Conservation (phyloP, 495 filamentous ascomycete species). For the Hypoxylon lenormandii region DNA sequence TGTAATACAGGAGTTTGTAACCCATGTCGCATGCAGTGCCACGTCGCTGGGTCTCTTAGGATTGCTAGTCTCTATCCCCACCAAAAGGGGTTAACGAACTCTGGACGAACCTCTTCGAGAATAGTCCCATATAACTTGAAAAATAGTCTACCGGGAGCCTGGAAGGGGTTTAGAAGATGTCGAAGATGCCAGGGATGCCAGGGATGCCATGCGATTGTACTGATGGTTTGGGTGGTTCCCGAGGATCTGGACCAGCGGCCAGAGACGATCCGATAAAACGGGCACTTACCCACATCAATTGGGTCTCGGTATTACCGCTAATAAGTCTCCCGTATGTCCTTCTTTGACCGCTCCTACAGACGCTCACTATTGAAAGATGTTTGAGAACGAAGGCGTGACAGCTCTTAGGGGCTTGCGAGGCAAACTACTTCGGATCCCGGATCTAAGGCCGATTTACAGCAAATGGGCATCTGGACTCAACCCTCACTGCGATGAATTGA, state of each 20-base stretch:
- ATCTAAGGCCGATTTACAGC: conserved; percentile 10
- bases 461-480: conserved; percentile 13
- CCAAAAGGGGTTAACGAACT: neutral
- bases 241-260: neutral
- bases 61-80: conserved; percentile 16
- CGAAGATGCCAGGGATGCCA: no score
- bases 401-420: conserved; percentile 14
- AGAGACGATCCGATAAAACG: neutral
- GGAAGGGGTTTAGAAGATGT: no score
- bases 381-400: neutral
- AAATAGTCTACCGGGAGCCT: no score
- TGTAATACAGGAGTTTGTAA: neutral
- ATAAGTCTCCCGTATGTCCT: neutral
- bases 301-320: neutral
- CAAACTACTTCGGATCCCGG: conserved; percentile 9
- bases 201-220: neutral
- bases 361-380: neutral
- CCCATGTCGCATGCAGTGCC: conserved; percentile 11
- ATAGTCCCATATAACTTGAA: no score
- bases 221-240: neutral
- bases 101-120: conserved; percentile 5
- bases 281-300: neutral
- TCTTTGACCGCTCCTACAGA: neutral
- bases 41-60: conserved; percentile 8
- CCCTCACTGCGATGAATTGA: conserved; percentile 10